Conservation (phyloP, 1,139 yeast genomes). For the Blastobotrys ciferrii region DNA sequence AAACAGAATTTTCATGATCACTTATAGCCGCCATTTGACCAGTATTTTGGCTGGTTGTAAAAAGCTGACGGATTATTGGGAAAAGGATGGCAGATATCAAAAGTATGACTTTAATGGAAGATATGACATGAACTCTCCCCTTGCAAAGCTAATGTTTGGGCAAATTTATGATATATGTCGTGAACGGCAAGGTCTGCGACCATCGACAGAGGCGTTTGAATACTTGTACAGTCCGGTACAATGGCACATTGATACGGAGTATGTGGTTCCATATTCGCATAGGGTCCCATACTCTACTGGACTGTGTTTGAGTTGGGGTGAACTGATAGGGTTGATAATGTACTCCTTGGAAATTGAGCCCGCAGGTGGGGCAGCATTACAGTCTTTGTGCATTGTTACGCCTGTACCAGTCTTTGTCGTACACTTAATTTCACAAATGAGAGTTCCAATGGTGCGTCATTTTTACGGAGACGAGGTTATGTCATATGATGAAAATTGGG, state of each 20-base stretch:
- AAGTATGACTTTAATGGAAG: background rate
- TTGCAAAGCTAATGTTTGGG: background rate
- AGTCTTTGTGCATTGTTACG: background rate
- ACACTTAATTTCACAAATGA: slow-evolving; percentile 5
- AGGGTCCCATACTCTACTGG: background rate
- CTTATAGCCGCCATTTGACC: slow-evolving; percentile 1
- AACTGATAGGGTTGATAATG: slow-evolving; percentile 1
- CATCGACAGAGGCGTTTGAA: background rate
- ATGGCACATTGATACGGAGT: background rate
- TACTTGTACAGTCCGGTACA: background rate
- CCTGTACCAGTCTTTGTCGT: slow-evolving; percentile 4
- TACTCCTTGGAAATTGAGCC: slow-evolving; percentile 4
- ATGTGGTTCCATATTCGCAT: background rate
- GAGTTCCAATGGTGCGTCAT: slow-evolving; percentile 1
- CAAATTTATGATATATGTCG: slow-evolving; percentile 2
- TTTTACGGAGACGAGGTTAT: background rate
- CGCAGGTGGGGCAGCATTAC: slow-evolving; percentile 3
- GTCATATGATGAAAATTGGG: background rate
- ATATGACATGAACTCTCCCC: background rate
- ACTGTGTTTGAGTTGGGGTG: background rate
- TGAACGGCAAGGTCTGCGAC: background rate
- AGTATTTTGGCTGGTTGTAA: slow-evolving; percentile 3
- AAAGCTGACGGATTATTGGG: background rate
- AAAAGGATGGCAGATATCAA: background rate
- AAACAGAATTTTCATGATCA: background rate